Percentiles rank a stretch among this genome's conserved stretches.
Evolutionary conservation across 2,329 filamentous ascomycete genomes (phyloP).

Genomic region (Ambrosiella xylebori): DNA sequence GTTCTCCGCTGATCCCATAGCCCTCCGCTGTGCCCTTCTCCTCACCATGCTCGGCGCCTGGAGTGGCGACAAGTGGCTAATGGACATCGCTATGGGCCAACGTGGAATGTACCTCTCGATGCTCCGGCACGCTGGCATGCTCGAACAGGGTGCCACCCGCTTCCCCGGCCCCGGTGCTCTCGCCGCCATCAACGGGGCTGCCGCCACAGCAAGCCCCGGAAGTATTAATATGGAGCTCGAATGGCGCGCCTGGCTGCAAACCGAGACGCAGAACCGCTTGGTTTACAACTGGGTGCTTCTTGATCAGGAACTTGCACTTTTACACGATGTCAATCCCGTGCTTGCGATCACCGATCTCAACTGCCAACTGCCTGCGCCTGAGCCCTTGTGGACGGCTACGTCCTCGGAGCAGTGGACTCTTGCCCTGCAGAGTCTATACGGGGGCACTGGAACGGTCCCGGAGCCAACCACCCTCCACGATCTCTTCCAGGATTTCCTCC

Average conservation of each 20-base stretch:
- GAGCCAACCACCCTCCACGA: conserved; percentile 42
- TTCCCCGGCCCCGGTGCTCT: background rate
- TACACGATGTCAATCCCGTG: conserved; percentile 44
- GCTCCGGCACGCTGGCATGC: conserved; percentile 50
- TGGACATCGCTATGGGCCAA: conserved; percentile 61
- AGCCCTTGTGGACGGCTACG: conserved; percentile 45
- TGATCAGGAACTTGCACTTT: conserved; percentile 53
- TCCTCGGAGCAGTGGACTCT: conserved; percentile 41
- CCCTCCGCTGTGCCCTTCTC: conserved; percentile 47
- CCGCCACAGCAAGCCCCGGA: background rate
- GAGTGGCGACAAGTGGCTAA: conserved; percentile 63
- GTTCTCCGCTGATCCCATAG: conserved; percentile 46
- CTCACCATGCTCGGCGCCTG: conserved; percentile 53
- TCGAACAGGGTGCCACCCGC: conserved; percentile 30
- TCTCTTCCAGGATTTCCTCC: conserved; percentile 50
- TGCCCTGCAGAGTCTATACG: conserved; percentile 40
- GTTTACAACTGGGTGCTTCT: conserved; percentile 64
- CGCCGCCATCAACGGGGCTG: background rate
- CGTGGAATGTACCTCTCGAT: conserved; percentile 57
- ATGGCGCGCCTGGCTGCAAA: conserved; percentile 49
- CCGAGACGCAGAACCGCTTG: conserved; percentile 46
- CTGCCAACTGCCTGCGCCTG: conserved; percentile 43
- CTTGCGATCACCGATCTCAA: conserved; percentile 49
- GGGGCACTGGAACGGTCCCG: conserved; percentile 21
- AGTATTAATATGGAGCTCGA: conserved; percentile 27